These are phyloP conservation scores for Calonectria crousiana DNA, from an alignment of 2,329 filamentous ascomycete genomes.

Conservation along the genomic window DNA sequence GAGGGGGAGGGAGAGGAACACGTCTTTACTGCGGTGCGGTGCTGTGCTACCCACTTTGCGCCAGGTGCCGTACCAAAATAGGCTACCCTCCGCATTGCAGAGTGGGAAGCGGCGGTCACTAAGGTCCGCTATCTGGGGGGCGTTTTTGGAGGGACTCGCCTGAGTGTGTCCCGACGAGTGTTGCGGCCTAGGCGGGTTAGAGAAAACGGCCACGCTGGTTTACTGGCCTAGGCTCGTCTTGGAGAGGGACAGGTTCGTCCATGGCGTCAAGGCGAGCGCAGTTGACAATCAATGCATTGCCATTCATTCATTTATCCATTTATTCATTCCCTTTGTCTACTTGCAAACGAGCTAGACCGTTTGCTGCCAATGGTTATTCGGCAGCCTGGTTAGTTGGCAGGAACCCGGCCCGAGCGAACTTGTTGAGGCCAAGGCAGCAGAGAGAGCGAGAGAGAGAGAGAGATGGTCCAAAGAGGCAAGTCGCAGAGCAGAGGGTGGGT, in stretches of 20 bases:
- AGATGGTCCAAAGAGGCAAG: neutral
- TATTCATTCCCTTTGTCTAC: neutral
- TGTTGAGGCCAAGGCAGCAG: neutral
- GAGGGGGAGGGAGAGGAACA: neutral
- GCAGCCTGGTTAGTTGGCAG: neutral
- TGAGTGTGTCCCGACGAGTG: conserved; percentile 3
- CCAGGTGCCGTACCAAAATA: conserved; percentile 4
- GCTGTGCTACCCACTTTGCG: conserved; percentile 11
- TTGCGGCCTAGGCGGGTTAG: conserved; percentile 18
- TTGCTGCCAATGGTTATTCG: neutral
- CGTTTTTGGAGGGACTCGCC: neutral
- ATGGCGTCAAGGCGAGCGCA: neutral
- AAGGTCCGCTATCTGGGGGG: conserved; percentile 4
- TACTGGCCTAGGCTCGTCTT: neutral
- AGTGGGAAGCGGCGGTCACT: conserved; percentile 9
- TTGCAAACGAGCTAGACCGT: neutral
- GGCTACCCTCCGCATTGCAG: neutral
- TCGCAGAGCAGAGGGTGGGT: neutral
- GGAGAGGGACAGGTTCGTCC: neutral
- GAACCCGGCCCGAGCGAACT: neutral
- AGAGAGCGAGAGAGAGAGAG: too few species aligned
- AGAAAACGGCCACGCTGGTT: conserved; percentile 14
- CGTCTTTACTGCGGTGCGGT: conserved; percentile 3
- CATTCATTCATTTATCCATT: neutral
- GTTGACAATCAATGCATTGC: neutral